A percentile compares a stretch with the other conserved stretches of the same genome.
Evolutionary conservation across 2,329 filamentous ascomycete species (phyloP).

Genomic region (Hypoxylon rubiginosum): DNA sequence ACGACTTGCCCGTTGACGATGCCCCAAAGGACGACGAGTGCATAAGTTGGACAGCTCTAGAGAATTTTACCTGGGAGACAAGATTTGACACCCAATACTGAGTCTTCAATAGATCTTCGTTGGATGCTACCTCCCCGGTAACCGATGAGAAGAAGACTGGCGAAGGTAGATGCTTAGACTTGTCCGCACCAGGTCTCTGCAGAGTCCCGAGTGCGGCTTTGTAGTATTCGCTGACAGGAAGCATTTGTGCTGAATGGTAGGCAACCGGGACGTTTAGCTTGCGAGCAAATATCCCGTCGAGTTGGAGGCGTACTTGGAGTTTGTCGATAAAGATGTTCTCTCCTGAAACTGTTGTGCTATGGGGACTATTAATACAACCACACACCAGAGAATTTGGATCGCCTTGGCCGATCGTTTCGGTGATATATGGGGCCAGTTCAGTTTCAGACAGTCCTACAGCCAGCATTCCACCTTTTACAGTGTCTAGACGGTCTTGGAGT

Average conservation of each 20-base stretch:
- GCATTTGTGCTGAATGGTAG: constrained; percentile 17
- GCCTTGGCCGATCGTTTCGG: neutral
- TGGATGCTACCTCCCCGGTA: neutral
- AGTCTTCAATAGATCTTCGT: neutral
- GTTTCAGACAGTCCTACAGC: constrained; percentile 44
- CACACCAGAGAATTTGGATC: neutral
- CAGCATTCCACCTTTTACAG: constrained; percentile 46
- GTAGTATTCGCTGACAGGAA: constrained; percentile 1
- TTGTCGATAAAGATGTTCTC: constrained; percentile 8
- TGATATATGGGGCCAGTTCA: constrained; percentile 31
- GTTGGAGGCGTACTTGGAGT: neutral
- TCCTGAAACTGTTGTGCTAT: constrained; percentile 15
- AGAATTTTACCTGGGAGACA: neutral
- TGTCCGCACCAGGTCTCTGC: too few species aligned
- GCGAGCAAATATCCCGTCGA: neutral
- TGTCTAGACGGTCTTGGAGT: constrained; percentile 27
- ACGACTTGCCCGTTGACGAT: too few species aligned
- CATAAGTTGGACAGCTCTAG: neutral
- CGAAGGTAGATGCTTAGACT: neutral
- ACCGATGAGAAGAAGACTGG: neutral
- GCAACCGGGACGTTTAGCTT: neutral
- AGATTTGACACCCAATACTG: constrained; percentile 2
- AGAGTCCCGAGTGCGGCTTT: too few species aligned
- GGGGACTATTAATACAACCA: constrained; percentile 19
- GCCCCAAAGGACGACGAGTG: neutral